Conservation (phyloP, 176 grass and related monocot species). For the Miscanthus lutarioriparius region DNA sequence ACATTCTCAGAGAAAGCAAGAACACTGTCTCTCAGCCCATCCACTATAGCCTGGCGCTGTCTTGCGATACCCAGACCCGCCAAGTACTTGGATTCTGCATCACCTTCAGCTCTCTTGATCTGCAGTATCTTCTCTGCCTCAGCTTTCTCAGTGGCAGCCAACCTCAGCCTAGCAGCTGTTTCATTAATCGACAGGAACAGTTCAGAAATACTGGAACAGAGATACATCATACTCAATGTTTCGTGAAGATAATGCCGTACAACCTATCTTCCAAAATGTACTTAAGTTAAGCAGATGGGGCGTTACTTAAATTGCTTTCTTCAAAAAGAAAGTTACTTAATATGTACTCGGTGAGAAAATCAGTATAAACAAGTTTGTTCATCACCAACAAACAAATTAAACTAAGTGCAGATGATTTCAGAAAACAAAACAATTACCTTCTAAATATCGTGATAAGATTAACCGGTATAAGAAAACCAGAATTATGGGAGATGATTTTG, state of each 20-base stretch:
- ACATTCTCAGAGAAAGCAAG: slow-evolving; percentile 91
- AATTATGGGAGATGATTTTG: neutral
- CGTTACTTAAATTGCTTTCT: neutral
- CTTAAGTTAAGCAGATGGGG: neutral
- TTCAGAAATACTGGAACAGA: neutral
- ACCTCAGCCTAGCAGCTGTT: slow-evolving; percentile 72
- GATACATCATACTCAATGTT: neutral
- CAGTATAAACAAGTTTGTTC: neutral
- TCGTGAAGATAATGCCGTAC: neutral
- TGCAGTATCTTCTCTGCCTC: slow-evolving; percentile 88
- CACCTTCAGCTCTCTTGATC: slow-evolving; percentile 85
- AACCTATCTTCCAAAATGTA: neutral
- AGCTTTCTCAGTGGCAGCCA: slow-evolving; percentile 85
- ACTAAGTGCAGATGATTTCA: neutral
- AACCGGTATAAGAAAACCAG: neutral
- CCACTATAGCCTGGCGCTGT: slow-evolving; percentile 87
- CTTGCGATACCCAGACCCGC: slow-evolving; percentile 81
- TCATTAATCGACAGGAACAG: neutral
- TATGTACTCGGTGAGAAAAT: neutral
- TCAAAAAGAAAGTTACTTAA: neutral
- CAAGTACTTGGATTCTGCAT: slow-evolving; percentile 87
- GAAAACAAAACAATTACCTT: neutral
- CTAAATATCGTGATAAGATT: neutral
- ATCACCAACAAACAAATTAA: slow-evolving; percentile 5
- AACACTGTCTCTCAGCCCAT: slow-evolving; percentile 78